A percentile compares a stretch with the other conserved stretches of the same genome.
Conservation (phyloP, 2,329 filamentous ascomycete species). For the Tolypocladium cylindrosporum region DNA sequence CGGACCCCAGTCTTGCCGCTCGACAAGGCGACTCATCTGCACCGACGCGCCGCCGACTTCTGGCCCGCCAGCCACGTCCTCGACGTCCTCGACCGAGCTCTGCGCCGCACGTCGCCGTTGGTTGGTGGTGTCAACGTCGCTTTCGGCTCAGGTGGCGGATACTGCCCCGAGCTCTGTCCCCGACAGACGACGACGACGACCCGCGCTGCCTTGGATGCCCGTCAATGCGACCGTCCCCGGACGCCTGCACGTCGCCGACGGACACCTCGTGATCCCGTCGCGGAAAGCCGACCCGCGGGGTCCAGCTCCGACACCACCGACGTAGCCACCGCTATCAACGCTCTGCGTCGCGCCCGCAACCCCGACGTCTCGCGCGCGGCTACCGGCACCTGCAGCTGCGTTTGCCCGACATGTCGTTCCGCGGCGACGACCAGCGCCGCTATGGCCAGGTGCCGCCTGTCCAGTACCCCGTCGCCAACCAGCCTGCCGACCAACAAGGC, state of each 20-base stretch:
- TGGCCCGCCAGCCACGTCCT: not conserved
- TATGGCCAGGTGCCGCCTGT: conserved; percentile 59
- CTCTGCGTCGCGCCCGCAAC: not conserved
- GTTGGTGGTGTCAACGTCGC: not conserved
- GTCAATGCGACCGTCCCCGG: not conserved
- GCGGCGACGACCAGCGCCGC: conserved; percentile 50
- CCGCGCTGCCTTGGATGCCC: not conserved
- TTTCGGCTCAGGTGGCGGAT: not conserved
- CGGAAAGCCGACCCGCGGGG: conserved; percentile 10
- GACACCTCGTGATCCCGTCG: not conserved
- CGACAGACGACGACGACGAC: not conserved
- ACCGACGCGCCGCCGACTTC: not conserved
- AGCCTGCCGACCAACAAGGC: conserved; percentile 14
- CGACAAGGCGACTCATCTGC: not conserved
- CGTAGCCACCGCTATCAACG: not conserved
- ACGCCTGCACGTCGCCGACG: not conserved
- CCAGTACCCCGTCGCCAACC: conserved; percentile 46
- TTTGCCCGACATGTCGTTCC: conserved; percentile 46
- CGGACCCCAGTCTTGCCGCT: not conserved
- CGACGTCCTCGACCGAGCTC: not conserved
- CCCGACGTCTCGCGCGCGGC: not conserved
- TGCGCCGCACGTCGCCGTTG: not conserved
- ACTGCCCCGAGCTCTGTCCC: not conserved
- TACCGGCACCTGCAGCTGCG: not conserved
- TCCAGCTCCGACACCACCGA: conserved; percentile 1